Conservation (phyloP, 2,329 filamentous ascomycete genomes). For the Epichloe typhina region DNA sequence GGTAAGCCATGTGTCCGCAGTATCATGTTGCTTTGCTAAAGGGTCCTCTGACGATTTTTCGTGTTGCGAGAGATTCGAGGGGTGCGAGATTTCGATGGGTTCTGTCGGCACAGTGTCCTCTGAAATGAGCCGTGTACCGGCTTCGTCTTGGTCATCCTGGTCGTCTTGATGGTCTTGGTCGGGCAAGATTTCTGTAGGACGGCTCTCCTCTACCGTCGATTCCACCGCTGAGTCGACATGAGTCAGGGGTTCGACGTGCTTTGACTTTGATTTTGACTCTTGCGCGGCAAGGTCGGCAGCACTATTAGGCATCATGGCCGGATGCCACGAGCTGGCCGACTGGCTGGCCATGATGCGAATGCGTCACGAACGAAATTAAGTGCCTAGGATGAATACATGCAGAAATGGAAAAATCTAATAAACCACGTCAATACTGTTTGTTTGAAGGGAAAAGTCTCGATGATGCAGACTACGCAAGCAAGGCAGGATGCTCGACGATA, state of each 20-base stretch:
- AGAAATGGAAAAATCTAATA: neutral
- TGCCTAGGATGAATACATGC: constrained; percentile 2
- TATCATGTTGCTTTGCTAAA: neutral
- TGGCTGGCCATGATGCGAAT: constrained; percentile 24
- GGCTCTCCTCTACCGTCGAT: neutral
- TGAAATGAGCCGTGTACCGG: constrained; percentile 13
- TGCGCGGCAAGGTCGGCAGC: constrained; percentile 1
- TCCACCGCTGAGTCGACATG: neutral
- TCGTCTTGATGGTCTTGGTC: neutral
- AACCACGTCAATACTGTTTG: neutral
- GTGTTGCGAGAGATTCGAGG: neutral
- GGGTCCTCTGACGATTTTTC: neutral
- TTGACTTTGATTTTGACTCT: neutral
- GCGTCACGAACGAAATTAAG: constrained; percentile 2
- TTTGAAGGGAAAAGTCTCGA: neutral
- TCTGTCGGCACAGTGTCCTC: constrained; percentile 6
- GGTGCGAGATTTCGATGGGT: neutral
- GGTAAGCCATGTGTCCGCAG: constrained; percentile 1
- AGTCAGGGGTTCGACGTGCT: neutral
- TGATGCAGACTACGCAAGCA: constrained; percentile 5
- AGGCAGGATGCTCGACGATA: neutral
- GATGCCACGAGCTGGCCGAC: constrained; percentile 25
- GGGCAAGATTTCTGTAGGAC: neutral
- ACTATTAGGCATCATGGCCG: constrained; percentile 26
- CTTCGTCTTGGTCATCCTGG: constrained; percentile 5